phyloP scores from a whole-genome alignment of 2,329 filamentous ascomycete genomes.

The Pezicula radicicola region DNA sequence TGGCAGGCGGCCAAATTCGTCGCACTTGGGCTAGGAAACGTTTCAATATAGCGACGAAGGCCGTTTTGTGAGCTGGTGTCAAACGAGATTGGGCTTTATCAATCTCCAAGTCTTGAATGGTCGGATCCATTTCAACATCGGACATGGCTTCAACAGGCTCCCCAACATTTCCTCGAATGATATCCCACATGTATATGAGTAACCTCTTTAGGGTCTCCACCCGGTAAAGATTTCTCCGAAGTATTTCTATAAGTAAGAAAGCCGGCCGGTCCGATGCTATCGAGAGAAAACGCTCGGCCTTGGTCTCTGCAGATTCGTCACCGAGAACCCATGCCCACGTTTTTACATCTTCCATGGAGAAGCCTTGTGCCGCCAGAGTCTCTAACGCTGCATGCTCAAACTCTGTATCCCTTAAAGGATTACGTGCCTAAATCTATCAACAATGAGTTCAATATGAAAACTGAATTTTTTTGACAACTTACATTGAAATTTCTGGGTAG shows the following conservation, averaged over 20 bases:
- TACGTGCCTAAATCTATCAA: not conserved
- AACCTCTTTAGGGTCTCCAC: slow-evolving; percentile 13
- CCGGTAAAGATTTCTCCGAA: slow-evolving; percentile 15
- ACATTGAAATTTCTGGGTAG: slow-evolving; percentile 6
- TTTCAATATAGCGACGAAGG: slow-evolving; percentile 4
- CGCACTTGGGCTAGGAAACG: slow-evolving; percentile 2
- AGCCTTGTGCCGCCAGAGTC: slow-evolving; percentile 11
- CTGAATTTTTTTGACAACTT: not conserved
- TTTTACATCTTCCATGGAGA: slow-evolving; percentile 17
- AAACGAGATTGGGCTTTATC: not conserved
- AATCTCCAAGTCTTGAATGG: not conserved
- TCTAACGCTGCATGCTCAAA: not conserved
- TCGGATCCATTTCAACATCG: not conserved
- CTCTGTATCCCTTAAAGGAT: not conserved
- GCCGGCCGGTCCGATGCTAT: slow-evolving; percentile 9
- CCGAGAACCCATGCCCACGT: slow-evolving; percentile 26
- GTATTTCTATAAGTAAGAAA: slow-evolving; percentile 23
- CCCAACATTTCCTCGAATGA: not conserved
- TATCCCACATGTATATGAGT: slow-evolving; percentile 10
- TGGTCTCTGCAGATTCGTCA: slow-evolving; percentile 13
- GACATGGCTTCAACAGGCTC: not conserved
- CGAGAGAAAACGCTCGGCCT: slow-evolving; percentile 19
- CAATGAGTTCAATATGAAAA: not conserved
- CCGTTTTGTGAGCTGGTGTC: slow-evolving; percentile 1
- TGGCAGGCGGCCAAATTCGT: not conserved